These are phyloP conservation scores for Sporormia fimetaria DNA, from an alignment of 495 filamentous ascomycete species.

Conservation along the genomic window DNA sequence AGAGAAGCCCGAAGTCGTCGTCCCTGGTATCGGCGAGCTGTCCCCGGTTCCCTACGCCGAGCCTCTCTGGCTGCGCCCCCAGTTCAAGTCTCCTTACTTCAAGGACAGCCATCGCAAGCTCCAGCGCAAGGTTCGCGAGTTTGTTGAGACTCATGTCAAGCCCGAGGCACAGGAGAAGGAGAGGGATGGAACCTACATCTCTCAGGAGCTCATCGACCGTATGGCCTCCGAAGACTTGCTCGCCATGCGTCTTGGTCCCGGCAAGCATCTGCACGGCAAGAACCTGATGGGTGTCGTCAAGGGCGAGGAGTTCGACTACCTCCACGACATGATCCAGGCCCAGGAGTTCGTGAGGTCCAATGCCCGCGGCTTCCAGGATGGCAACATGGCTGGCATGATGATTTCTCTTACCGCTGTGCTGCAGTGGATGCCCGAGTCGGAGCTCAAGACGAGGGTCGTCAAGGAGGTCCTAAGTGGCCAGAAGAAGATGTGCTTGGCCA, in stretches of 20 bases:
- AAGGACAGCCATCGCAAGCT: constrained; percentile 61
- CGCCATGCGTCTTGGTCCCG: constrained; percentile 75
- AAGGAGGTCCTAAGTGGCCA: constrained; percentile 64
- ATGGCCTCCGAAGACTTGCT: constrained; percentile 65
- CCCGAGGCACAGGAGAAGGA: constrained; percentile 75
- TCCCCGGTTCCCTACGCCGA: constrained; percentile 71
- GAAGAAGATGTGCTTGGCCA: constrained; percentile 81
- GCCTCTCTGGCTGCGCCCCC: constrained; percentile 65
- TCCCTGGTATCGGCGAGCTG: constrained; percentile 57
- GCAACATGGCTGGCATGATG: constrained; percentile 65
- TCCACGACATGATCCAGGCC: constrained; percentile 66
- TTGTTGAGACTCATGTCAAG: constrained; percentile 56
- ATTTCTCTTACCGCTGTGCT: constrained; percentile 73
- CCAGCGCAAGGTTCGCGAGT: constrained; percentile 61
- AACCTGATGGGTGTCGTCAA: constrained; percentile 57
- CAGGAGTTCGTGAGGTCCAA: constrained; percentile 64
- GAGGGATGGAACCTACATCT: constrained; percentile 59
- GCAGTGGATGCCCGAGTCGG: constrained; percentile 60
- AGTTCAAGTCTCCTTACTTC: constrained; percentile 76
- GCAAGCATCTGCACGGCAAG: constrained; percentile 65
- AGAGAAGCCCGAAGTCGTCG: constrained; percentile 63
- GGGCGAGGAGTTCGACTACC: constrained; percentile 76
- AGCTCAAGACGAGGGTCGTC: constrained; percentile 52
- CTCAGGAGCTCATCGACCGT: constrained; percentile 62
- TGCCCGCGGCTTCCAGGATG: constrained; percentile 43